phyloP scores from a whole-genome alignment of 2,329 filamentous ascomycete species.

The Neonectria coccinea region DNA sequence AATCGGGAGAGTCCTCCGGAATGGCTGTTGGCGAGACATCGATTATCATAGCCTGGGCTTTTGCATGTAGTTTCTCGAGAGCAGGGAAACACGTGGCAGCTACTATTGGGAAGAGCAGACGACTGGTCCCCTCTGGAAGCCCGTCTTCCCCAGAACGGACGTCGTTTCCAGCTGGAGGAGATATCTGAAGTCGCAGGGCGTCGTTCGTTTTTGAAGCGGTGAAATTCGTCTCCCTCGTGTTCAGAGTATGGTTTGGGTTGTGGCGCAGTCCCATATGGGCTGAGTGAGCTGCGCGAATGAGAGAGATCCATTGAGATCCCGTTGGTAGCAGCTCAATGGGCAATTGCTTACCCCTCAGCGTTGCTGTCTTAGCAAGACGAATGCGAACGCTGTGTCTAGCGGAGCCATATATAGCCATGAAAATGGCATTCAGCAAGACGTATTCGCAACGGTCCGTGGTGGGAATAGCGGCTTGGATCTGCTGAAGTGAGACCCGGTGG shows the following conservation, averaged over 20 bases:
- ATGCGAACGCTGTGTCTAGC: conserved; percentile 54
- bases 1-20: neutral
- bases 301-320: conserved; percentile 39
- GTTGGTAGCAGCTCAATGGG: neutral
- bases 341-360: neutral
- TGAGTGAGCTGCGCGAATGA: conserved; percentile 35
- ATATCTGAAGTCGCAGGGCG: neutral
- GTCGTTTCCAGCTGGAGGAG: neutral
- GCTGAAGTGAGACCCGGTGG: conserved; percentile 52
- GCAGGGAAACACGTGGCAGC: conserved; percentile 22
- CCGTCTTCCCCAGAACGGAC: conserved; percentile 20
- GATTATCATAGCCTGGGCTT: conserved; percentile 13
- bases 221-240: neutral
- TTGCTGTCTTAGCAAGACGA: conserved; percentile 46
- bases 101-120: conserved; percentile 34
- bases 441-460: conserved; percentile 46
- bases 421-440: conserved; percentile 47
- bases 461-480: conserved; percentile 51
- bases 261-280: conserved; percentile 32
- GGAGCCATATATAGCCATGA: conserved; percentile 57
- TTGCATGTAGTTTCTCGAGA: conserved; percentile 10
- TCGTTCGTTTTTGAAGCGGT: neutral
- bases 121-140: conserved; percentile 18
- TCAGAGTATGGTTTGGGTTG: neutral
- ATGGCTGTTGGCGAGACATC: neutral